Evolutionary conservation across 441 rosid genomes (phyloP), one percentile per base, ranked within the genome.

Genomic region (Pelargonium fulgidum): DNA sequence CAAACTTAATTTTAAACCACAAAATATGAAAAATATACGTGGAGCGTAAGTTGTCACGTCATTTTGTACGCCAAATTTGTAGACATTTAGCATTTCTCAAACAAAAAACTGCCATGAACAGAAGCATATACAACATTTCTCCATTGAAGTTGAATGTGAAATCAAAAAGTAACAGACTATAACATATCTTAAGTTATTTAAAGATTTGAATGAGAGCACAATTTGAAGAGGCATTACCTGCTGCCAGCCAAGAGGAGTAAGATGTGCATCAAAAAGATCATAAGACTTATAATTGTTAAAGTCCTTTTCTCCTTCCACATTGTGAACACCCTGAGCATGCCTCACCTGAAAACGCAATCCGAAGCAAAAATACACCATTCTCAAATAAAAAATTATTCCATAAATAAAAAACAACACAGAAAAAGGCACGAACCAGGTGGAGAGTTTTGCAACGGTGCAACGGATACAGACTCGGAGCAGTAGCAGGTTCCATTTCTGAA

Each of bases 261-360:
- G 84, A 41, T 75, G 77, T 3, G 88, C 86, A 76, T 81, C 88
- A 64, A 85, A 83, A 9, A 77, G 76, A n/a, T 79, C 76, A 45
- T 78, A 79, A n/a, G 86, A 82, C 33, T 76, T 29, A 65, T 81
- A 82, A 1, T 72, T 73, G 7, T 33, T 36, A 7, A 48, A 0
- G 33, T 79, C 69, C 70, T 82, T 82, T 1, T 81, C 86, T 42
- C 86, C 88, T 73, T 77, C 86, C 1, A 85, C 88, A 67, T 85
- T 85, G 64, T 85, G 88, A 73, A 85, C 66, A 50, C 88, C 88
- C 59, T 85, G 85, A 0, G 85, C 88, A 66, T 85, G 88, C 76
- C 88, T 81, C 73, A 82, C 86, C 88, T 85, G 66, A 10, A 72
- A n/a, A 8, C 39, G 17, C 56, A 39, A 45, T 5, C 59, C 50